Base-by-base conservation (phyloP, 2,329 filamentous ascomycete genomes). In the Fusarium sp. region DNA sequence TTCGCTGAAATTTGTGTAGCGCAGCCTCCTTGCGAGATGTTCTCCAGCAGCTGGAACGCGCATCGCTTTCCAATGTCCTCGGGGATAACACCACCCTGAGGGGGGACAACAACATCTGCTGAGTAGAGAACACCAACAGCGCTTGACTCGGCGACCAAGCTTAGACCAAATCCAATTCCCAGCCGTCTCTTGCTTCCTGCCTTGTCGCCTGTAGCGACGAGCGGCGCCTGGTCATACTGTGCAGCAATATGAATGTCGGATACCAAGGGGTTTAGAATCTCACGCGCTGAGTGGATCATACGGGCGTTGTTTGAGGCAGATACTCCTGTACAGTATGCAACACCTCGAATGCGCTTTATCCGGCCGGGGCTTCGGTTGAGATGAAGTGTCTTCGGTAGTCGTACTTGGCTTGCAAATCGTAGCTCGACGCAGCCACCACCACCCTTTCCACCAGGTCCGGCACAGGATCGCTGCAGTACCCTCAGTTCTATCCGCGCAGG, bases 351-450 rank as follows among this genome's bases (percentile, higher is more conserved):
- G 72, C 90, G 90, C 86, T 94, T 95, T 75, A 99, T 91, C 58
- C 93, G 86, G 9, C 96, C 96, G 0, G 95, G 90, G 68, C 89
- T 92, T 73, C 97, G 86, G 78, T 91, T 87, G 57, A 98, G 82
- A 80, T 99, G 96, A 77, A 99, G 84, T 38, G 96, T 99, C 84
- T 97, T 97, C 13, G 96, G 96, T 52, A 98, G 84, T 38, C 95
- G 90, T 14, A 99, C 92, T 81, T 99, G 96, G 78, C 95, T 95
- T 20, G 93, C 94, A 77, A 98, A 98, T 9, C 95, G 87, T 61
- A 99, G 83, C 80, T 98, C 95, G n/a, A 99, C 95, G 57, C 97
- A 88, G 42, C 96, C 96, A 42, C 93, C 94, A 39, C 95, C 96
- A 28, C 94, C 93, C 63, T 87, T 87, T 3, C 94, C 95, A 45